phyloP scores from a whole-genome alignment of 2,329 filamentous ascomycete genomes.

The Paecilomyces fulvus region DNA sequence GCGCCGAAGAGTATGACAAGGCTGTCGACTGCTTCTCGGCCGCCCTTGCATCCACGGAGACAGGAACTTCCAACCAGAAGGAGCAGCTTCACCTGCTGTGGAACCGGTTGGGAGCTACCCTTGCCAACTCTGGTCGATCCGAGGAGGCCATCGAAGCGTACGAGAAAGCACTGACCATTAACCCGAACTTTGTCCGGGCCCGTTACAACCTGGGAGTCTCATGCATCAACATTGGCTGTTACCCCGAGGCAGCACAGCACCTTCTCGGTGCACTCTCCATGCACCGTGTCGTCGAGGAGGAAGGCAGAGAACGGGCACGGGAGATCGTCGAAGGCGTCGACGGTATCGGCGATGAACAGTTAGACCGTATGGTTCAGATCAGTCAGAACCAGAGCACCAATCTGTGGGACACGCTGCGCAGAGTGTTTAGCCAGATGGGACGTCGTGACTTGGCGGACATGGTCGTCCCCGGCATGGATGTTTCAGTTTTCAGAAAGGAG shows the following conservation, averaged over 20 bases:
- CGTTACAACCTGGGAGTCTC: constrained; percentile 94
- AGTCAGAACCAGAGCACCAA: constrained; percentile 92
- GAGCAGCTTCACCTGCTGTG: constrained; percentile 88
- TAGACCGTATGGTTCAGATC: constrained; percentile 73
- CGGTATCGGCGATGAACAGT: constrained; percentile 57
- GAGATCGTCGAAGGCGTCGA: constrained; percentile 63
- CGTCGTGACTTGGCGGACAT: constrained; percentile 77
- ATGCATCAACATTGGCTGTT: constrained; percentile 96
- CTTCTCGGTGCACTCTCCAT: constrained; percentile 85
- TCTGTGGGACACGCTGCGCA: constrained; percentile 82
- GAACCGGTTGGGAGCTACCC: constrained; percentile 92
- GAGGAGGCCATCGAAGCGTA: constrained; percentile 98
- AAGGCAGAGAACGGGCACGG: constrained; percentile 71
- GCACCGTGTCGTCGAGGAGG: constrained; percentile 87
- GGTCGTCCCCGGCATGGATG: constrained; percentile 83
- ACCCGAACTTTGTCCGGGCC: constrained; percentile 93
- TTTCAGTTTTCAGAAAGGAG: constrained; percentile 78
- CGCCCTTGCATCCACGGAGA: constrained; percentile 76
- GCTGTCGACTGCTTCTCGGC: constrained; percentile 97
- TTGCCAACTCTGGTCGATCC: constrained; percentile 85
- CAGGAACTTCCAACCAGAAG: constrained; percentile 72
- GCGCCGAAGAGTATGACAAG: constrained; percentile 95
- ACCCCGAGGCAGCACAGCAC: constrained; percentile 85
- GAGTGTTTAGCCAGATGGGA: constrained; percentile 97
- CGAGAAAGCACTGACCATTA: constrained; percentile 78